Base-by-base conservation (phyloP, 192 early-diverging fungal genomes). In the Bifiguratus adelaidae region DNA sequence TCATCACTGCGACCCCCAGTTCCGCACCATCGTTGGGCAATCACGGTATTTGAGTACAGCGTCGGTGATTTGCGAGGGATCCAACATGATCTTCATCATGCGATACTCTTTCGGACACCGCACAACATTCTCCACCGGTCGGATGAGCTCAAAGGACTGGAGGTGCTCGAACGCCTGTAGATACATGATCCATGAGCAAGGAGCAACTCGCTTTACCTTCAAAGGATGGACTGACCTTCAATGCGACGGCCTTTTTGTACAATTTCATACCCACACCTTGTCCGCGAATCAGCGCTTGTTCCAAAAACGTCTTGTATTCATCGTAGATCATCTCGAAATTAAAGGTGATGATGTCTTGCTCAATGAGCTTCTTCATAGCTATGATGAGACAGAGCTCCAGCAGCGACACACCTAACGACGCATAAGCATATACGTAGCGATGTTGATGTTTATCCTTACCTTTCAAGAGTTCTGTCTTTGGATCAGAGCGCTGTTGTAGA, bases 271-370 rank as follows among this genome's bases (percentile, higher is more conserved):
- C 73, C 20, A 77, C 71, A 11, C 69, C 67, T 2, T 61, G 57
- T 43, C 68, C 80, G 30, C 61, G 73, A 20, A 53, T 63, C 25
- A 67, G 60, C 2, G 67, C 58, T 43, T 60, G 61, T 24, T 67
- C 76, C 83, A 85, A 80, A 55, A 93, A 89, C 0, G 84, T 78
- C 47, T 83, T 81, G 70, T 91, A 94, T 66, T 87, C 86, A 51
- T 93, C 85, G 55, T 90, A 89, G 3, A 92, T 77, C 88, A 96
- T 93, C 58, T 88, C 86, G 72, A 96, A 96, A 48, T 92, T 96
- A 55, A 89, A 93, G 16, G 68, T 62, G 37, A 52, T 52, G n/a
- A 68, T 78, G 34, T 84, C 80, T 16, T 74, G 71, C 7, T 73
- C 68, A 15, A 83, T 56, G 30, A 88, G 52, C 21, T 86, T 76